Base-by-base conservation (phyloP, 163 green algal genomes). In the Prototheca stagnorum region DNA sequence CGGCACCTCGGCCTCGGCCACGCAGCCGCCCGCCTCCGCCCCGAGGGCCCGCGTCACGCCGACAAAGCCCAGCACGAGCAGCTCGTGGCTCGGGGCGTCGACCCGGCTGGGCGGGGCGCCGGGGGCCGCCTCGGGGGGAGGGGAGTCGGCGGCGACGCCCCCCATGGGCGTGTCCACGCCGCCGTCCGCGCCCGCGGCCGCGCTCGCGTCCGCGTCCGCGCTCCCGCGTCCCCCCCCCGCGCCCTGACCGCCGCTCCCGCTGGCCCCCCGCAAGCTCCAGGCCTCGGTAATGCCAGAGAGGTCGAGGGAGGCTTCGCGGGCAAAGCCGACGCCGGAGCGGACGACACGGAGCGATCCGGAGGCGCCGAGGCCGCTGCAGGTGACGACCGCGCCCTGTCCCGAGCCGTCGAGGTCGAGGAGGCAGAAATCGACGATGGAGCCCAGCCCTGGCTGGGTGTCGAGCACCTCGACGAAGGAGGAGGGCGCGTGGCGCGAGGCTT, bases 381-480 rank as follows among this genome's bases (percentile, higher is more conserved):
- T 87, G 1, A 98, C 86, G 22, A 98, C 62, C 77, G 86, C 78
- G 0, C 86, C 84, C 57, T 93, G 84, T 1, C 79, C 80, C 61
- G 95, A 81, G 23, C 84, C 62, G 46, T 99, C 90, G 39, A 94
- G 62, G 57, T 97, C 90, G 52, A 96, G 74, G 14, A 97, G 81
- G 5, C 35, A 71, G 51, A 98, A 89, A 67, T 99, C 90, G 5
- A 96, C 66, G 37, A 97, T 95, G 34, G 90, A 86, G 0, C 84
- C 89, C 49, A 98, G 62, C 65, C 92, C 94, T 31, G 74, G 73
- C 59, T 84, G 91, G 6, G 46, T 73, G 17, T 96, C 85, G 34
- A 98, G 50, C 29, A 93, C 68, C 73, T 97, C 72, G 3, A 94
- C 45, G 57, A 80, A 85, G 51, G 31, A 37, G 12, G 31, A 37